Conservation (phyloP, 805 yeast species). For the Candida silvatica region DNA sequence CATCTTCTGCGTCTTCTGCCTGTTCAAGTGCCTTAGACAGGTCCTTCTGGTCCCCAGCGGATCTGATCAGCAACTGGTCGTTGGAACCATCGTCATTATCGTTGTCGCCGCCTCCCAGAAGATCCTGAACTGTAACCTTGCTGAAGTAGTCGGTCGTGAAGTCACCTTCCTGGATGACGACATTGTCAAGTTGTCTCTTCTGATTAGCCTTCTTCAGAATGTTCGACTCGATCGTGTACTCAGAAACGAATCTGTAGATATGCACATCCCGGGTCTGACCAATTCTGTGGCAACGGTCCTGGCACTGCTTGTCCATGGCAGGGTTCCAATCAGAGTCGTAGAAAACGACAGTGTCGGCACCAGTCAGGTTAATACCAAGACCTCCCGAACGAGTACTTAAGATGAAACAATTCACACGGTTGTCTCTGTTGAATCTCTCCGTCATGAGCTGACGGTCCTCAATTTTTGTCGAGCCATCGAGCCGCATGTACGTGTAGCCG, state of each 20-base stretch:
- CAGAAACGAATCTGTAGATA: slow-evolving; percentile 92
- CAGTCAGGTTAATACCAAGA: slow-evolving; percentile 92
- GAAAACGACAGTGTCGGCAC: slow-evolving; percentile 97
- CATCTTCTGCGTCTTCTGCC: slow-evolving; percentile 92
- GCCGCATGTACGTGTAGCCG: slow-evolving; percentile 88
- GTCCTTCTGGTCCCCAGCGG: slow-evolving; percentile 12
- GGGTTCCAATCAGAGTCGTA: slow-evolving; percentile 99
- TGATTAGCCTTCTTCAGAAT: slow-evolving; percentile 91
- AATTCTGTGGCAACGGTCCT: slow-evolving; percentile 97
- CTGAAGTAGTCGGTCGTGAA: slow-evolving; percentile 95
- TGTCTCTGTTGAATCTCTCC: slow-evolving; percentile 83
- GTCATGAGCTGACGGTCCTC: slow-evolving; percentile 95
- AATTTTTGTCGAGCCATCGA: slow-evolving; percentile 96
- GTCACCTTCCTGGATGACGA: slow-evolving; percentile 95
- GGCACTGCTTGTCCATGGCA: slow-evolving; percentile 98
- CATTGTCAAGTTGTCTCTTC: slow-evolving; percentile 87
- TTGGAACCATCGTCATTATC: slow-evolving; percentile 12
- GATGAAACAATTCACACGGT: slow-evolving; percentile 82
- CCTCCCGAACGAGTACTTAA: slow-evolving; percentile 97
- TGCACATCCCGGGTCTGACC: slow-evolving; percentile 98
- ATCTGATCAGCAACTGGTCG: background rate
- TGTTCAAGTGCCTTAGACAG: slow-evolving; percentile 53
- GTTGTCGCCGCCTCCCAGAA: slow-evolving; percentile 51
- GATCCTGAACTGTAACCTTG: slow-evolving; percentile 75
- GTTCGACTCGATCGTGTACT: slow-evolving; percentile 92